Evolutionary conservation across 2,329 filamentous ascomycete species (phyloP), one percentile per base, ranked within the genome.

Genomic region (Scolecobasidium constrictum): DNA sequence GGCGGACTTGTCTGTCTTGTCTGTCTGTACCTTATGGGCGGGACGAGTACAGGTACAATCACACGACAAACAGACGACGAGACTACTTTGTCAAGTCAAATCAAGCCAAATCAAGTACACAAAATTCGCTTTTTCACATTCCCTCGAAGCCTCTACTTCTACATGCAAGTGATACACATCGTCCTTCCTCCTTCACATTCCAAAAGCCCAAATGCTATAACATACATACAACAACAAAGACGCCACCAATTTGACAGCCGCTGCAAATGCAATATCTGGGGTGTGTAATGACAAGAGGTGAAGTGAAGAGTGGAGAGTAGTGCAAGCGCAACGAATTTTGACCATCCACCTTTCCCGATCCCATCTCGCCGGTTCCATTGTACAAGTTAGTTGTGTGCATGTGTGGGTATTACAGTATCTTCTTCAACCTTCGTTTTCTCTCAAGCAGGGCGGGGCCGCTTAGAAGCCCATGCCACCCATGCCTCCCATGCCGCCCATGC

Each of bases 401-500:
- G n/a, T 9, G 26, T 7, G 26, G 26, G 26, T 31, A 31, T 31
- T 31, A 31, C n/a, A n/a, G n/a, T 31, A 7, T 31, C n/a, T 31
- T 7, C 26, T 9, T 31, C 26, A 31, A 9, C 26, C n/a, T n/a
- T 31, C n/a, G 9, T n/a, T 31, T 31, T 31, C 26, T 9, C 26
- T 31, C 26, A 31, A 9, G n/a, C 26, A 31, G n/a, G 26, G 9
- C n/a, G 26, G n/a, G 26, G 9, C n/a, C 26, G 26, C 26, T 31
- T 31, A 31, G 26, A 31, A 31, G 37, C 42, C 42, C 69, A 73
- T 73, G 46, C 72, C 72, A 31, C 70, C 72, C 72, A 81, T 82
- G 50, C 77, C 75, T 40, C 73, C 73, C 64, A 72, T 72, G 28
- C 69, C 70, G 42, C 68, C 64, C 52, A 60, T 61, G 46, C 66